Conservation (phyloP, 2,329 filamentous ascomycete genomes). For the Furcasterigmium furcatum region DNA sequence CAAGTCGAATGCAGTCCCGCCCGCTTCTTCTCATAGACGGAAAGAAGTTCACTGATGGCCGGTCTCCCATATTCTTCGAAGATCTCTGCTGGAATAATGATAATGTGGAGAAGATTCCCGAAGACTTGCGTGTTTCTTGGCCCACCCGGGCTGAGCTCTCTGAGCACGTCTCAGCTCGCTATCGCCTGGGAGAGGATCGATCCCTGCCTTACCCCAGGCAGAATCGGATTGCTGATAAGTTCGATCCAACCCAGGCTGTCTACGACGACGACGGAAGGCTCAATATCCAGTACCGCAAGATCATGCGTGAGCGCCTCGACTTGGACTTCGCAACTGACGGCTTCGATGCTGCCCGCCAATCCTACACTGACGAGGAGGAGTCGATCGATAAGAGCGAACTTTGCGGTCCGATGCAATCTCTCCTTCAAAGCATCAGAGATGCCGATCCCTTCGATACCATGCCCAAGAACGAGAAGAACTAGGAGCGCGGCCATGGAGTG, state of each 20-base stretch:
- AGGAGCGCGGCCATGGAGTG: too few relatives aligned
- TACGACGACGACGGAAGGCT: not conserved
- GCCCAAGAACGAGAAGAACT: too few relatives aligned
- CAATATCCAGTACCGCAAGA: not conserved
- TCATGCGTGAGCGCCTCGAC: not conserved
- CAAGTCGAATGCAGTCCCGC: too few relatives aligned
- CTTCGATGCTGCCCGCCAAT: too few relatives aligned
- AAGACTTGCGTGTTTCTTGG: constrained; percentile 21
- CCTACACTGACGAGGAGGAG: too few relatives aligned
- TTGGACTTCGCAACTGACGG: not conserved
- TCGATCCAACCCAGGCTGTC: not conserved
- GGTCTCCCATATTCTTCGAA: constrained; percentile 28
- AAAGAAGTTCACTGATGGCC: constrained; percentile 19
- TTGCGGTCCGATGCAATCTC: too few relatives aligned
- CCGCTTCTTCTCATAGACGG: constrained; percentile 12
- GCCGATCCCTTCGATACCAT: too few relatives aligned
- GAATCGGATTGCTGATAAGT: not conserved
- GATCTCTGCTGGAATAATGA: constrained; percentile 26
- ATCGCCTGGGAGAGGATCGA: not conserved
- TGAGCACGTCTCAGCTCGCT: constrained; percentile 20
- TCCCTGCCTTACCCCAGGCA: not conserved
- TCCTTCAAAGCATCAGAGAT: too few relatives aligned
- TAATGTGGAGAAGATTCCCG: constrained; percentile 3
- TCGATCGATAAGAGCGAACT: too few relatives aligned
- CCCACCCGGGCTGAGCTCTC: constrained; percentile 31